These are phyloP conservation scores for Zychaea mexicana DNA, from an alignment of 371 early-diverging fungal genomes.

Conservation along the genomic window DNA sequence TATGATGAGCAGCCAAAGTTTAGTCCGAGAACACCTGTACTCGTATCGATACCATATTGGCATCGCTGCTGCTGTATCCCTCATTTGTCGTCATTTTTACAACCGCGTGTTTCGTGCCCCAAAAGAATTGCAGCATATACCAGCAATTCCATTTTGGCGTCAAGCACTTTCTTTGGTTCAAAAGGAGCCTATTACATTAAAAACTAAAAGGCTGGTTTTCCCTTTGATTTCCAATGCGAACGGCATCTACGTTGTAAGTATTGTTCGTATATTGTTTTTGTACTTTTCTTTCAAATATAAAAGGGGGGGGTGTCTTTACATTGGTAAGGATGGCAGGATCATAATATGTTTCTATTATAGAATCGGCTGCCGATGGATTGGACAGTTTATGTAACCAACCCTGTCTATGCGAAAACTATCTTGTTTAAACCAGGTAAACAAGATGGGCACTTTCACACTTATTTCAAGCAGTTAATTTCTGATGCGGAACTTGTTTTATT, in stretches of 20 bases:
- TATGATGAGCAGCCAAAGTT: too few species aligned
- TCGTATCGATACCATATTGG: background rate
- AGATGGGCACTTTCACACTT: background rate
- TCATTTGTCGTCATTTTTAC: background rate
- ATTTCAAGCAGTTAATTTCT: background rate
- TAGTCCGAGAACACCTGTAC: background rate
- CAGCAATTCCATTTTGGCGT: background rate
- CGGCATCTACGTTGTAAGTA: constrained; percentile 13
- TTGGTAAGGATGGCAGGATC: too few species aligned
- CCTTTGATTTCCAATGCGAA: constrained; percentile 6
- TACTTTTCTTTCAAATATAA: background rate
- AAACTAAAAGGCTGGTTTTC: constrained; percentile 4
- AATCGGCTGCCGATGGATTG: constrained; percentile 25
- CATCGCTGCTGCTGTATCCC: constrained; percentile 3
- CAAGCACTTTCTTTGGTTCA: background rate
- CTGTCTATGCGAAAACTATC: constrained; percentile 22
- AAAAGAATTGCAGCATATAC: constrained; percentile 8
- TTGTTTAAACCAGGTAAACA: constrained; percentile 34
- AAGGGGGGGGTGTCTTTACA: too few species aligned
- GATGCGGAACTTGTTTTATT: constrained; percentile 14
- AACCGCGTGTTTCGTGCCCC: constrained; percentile 1
- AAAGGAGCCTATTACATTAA: background rate
- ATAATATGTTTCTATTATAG: constrained; percentile 14
- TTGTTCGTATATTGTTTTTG: background rate
- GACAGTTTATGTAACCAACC: constrained; percentile 33